These are phyloP conservation scores for Chrysopogon serrulatus DNA, from an alignment of 176 grass and related monocot species.

Conservation along the genomic window DNA sequence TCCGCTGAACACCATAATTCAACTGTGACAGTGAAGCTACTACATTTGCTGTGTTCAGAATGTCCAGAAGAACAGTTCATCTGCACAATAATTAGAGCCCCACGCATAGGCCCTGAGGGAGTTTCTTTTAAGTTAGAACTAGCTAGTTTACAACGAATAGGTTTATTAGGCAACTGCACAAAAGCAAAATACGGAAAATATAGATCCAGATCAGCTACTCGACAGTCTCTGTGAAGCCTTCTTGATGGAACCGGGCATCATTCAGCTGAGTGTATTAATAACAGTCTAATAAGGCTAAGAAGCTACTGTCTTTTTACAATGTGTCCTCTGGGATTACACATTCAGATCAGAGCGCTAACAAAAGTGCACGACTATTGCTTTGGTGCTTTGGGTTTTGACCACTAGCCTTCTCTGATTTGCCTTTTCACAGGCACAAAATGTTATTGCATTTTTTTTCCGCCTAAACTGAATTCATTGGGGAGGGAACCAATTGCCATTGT, in stretches of 20 bases:
- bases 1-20: background rate
- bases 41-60: background rate
- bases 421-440: slow-evolving; percentile 9
- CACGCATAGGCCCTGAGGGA: background rate
- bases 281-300: slow-evolving; percentile 31
- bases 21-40: background rate
- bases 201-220: background rate
- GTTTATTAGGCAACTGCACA: slow-evolving; percentile 32
- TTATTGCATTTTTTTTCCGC: background rate
- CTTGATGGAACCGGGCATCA: background rate
- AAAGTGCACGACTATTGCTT: background rate
- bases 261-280: slow-evolving; percentile 20
- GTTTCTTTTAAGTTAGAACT: background rate
- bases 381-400: background rate
- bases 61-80: background rate
- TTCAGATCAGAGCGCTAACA: background rate
- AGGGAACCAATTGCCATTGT: slow-evolving; percentile 35
- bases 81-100: background rate
- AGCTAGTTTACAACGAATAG: background rate
- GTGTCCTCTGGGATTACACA: background rate
- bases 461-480: slow-evolving; percentile 25
- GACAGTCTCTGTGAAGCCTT: background rate
- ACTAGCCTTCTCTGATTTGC: background rate
- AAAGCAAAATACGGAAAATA: background rate
- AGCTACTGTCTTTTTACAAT: slow-evolving; percentile 35